Evolutionary conservation across 2,329 filamentous ascomycete genomes (phyloP), one percentile per base, ranked within the genome.

Genomic region (Arthrobotrys musiformis): DNA sequence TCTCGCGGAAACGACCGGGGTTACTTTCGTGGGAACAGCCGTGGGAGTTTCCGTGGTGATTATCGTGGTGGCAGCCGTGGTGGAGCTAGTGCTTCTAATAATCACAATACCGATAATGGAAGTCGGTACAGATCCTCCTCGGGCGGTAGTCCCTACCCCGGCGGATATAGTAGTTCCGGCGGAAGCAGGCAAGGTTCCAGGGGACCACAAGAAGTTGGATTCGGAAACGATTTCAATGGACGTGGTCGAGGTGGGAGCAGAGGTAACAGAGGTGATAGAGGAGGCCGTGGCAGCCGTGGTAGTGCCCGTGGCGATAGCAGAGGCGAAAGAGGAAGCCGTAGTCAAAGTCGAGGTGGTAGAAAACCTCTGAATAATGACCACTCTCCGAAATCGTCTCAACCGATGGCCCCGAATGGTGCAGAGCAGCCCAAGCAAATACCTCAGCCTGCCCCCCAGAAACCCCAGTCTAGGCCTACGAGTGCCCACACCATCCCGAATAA

Each of bases 121-220:
- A 54, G 30, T 13, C 42, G 35, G 11, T 48, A 76, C 30, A 58
- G 64, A n/a, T 70, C 64, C 9, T 77, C 70, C 15, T 58, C 73
- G 24, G 66, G 73, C 48, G 66, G 73, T 37, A 70, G 60, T 37
- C 73, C 73, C 6, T 70, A 42, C 26, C 73, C 60, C 44, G 28
- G 58, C 40, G 66, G 73, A 22, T 52, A 70, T 61, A 70, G 24
- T 28, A 66, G 61, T 52, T 70, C 73, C 30, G 73, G 64, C n/a
- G 73, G 60, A 52, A 70, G 66, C 37, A 37, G 66, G 54, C 28
- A 66, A 40, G 60, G 40, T 26, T 77, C 73, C 24, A 61, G 60
- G 24, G 66, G 66, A 40, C 66, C 66, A 17, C 24, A 24, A 17
- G 37, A 66, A 24, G 5, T n/a, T 40, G 40, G 28, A 24, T 19